Conservation (phyloP, 306 rosid species). For the Pterocarpus macrocarpus region DNA sequence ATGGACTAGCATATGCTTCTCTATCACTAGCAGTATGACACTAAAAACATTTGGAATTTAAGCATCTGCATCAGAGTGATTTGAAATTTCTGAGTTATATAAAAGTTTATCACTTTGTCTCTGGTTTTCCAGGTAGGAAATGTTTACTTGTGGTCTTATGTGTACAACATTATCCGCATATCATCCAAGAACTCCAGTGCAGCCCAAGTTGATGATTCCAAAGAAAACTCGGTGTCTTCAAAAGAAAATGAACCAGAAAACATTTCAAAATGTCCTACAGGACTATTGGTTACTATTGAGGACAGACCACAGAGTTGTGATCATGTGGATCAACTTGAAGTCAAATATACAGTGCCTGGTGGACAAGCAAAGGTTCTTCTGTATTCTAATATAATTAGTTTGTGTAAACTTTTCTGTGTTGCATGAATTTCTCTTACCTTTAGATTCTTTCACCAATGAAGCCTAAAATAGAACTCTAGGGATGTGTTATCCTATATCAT, state of each 20-base stretch:
- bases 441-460: too few relatives aligned
- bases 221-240: neutral
- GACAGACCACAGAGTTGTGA: slow-evolving; percentile 31
- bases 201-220: neutral
- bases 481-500: too few relatives aligned
- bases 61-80: too few relatives aligned
- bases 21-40: slow-evolving; percentile 54
- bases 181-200: slow-evolving; percentile 1
- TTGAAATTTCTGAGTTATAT: too few relatives aligned
- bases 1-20: slow-evolving; percentile 49
- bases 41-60: neutral
- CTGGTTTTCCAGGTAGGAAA: slow-evolving; percentile 1
- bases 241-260: slow-evolving; percentile 30
- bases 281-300: slow-evolving; percentile 1
- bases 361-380: slow-evolving; percentile 47
- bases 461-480: too few relatives aligned
- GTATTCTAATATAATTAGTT: too few relatives aligned
- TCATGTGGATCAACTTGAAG: slow-evolving; percentile 24
- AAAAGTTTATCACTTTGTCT: neutral
- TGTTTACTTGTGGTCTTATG: slow-evolving; percentile 41
- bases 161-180: slow-evolving; percentile 35
- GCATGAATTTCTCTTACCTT: too few relatives aligned
- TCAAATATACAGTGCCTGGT: slow-evolving; percentile 22
- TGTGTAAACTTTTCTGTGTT: too few relatives aligned
- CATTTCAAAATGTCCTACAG: slow-evolving; percentile 22